Percentiles rank a stretch among this genome's conserved stretches.
Evolutionary conservation across 495 filamentous ascomycete genomes (phyloP).

Genomic region (Hypoxylon perforatum): DNA sequence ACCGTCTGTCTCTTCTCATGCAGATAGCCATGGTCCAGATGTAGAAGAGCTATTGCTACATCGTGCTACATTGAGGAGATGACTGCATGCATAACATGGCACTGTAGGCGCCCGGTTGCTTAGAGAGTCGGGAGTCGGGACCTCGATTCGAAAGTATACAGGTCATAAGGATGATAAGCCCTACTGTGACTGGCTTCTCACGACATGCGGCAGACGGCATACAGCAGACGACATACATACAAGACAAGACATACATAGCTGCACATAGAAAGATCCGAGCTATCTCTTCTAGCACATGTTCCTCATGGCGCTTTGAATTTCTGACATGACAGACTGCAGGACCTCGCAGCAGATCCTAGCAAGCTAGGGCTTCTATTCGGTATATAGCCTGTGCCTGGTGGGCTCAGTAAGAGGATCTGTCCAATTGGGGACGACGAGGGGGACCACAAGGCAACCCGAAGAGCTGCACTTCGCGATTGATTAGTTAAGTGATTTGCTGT

Average conservation of each 20-base stretch:
- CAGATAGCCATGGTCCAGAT: conserved; percentile 28
- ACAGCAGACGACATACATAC: too few species aligned
- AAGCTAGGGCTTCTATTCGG: conserved; percentile 27
- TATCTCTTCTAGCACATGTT: conserved; percentile 14
- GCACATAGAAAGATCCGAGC: conserved; percentile 7
- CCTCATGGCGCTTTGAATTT: conserved; percentile 21
- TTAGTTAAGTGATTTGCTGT: conserved; percentile 44
- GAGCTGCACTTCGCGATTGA: conserved; percentile 40
- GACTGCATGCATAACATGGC: conserved; percentile 38
- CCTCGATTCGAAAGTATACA: conserved; percentile 28
- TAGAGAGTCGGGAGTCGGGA: conserved; percentile 17
- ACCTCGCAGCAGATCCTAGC: conserved; percentile 30
- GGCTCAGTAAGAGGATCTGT: conserved; percentile 23
- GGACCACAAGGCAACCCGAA: conserved; percentile 38
- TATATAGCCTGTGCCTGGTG: conserved; percentile 33
- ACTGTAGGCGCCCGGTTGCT: conserved; percentile 25
- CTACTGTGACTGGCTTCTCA: conserved; percentile 11
- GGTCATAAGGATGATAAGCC: conserved; percentile 38
- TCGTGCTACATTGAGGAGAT: conserved; percentile 34
- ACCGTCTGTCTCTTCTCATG: conserved; percentile 13
- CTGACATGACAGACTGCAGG: conserved; percentile 32
- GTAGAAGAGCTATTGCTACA: conserved; percentile 18
- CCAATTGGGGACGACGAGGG: conserved; percentile 30
- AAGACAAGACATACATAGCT: too few species aligned
- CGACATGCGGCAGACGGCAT: too few species aligned